Conservation (phyloP, 345 rosid genomes). For the Pistacia vera region DNA sequence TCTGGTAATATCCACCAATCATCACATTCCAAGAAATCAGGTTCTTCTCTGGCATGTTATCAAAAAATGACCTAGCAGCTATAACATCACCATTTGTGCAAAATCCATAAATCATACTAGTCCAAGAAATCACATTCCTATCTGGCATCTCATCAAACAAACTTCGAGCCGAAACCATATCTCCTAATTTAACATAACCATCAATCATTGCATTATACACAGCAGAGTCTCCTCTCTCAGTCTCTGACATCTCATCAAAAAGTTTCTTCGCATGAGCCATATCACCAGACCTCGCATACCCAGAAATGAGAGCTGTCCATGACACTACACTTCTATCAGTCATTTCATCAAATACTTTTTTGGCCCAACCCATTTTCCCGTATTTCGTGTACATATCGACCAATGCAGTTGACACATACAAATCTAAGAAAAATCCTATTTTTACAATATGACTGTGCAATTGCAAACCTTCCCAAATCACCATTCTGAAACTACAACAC, state of each 20-base stretch:
- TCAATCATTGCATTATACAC: slow-evolving; percentile 62
- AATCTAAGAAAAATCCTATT: slow-evolving; percentile 55
- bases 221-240: slow-evolving; percentile 43
- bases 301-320: slow-evolving; percentile 75
- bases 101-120: slow-evolving; percentile 72
- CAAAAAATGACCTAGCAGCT: slow-evolving; percentile 59
- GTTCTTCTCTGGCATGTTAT: slow-evolving; percentile 72
- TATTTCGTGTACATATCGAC: slow-evolving; percentile 71
- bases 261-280: slow-evolving; percentile 48
- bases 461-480: slow-evolving; percentile 53
- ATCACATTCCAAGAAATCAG: slow-evolving; percentile 76
- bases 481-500: slow-evolving; percentile 45
- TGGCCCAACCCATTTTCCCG: slow-evolving; percentile 47
- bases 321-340: slow-evolving; percentile 58
- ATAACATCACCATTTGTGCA: slow-evolving; percentile 48
- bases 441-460: slow-evolving; percentile 55
- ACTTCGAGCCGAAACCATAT: slow-evolving; percentile 52
- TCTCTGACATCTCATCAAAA: slow-evolving; percentile 57
- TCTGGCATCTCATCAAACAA: slow-evolving; percentile 58
- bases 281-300: slow-evolving; percentile 56
- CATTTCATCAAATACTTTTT: slow-evolving; percentile 68
- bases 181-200: slow-evolving; percentile 68
- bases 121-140: slow-evolving; percentile 75
- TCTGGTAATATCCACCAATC: slow-evolving; percentile 73
- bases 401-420: slow-evolving; percentile 66